Evolutionary conservation across 2,329 filamentous ascomycete genomes (phyloP).

Genomic region (Trichoderma harzianum): DNA sequence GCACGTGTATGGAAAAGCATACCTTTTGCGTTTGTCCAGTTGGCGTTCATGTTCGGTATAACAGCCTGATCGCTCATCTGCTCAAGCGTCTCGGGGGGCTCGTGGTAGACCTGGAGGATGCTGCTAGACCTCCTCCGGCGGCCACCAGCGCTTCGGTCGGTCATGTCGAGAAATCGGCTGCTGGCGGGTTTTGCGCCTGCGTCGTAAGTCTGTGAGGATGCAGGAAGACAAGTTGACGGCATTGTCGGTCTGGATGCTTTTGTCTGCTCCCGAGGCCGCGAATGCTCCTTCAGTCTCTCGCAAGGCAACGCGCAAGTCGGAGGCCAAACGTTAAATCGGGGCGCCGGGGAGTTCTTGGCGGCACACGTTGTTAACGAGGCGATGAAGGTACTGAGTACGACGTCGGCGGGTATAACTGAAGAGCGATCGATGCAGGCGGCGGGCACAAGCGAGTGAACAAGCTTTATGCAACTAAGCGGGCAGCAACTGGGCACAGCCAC

Average conservation of each 20-base stretch:
- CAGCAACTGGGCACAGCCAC: not conserved
- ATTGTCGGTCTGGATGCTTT: conserved; percentile 41
- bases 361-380: not conserved
- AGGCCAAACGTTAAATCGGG: conserved; percentile 14
- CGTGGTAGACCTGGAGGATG: conserved; percentile 87
- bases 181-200: conserved; percentile 68
- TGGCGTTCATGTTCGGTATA: conserved; percentile 91
- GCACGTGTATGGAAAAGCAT: conserved; percentile 25
- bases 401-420: not conserved
- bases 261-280: conserved; percentile 5
- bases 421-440: not conserved
- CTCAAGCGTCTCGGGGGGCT: conserved; percentile 93
- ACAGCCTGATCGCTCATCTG: conserved; percentile 96
- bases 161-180: conserved; percentile 59
- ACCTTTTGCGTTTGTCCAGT: conserved; percentile 99
- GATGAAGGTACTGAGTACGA: not conserved
- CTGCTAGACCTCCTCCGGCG: conserved; percentile 94
- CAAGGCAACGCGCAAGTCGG: conserved; percentile 12
- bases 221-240: conserved; percentile 90
- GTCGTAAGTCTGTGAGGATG: conserved; percentile 81
- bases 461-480: conserved; percentile 12
- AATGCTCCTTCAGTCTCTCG: conserved; percentile 12
- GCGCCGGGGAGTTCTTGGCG: not conserved
- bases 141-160: conserved; percentile 60
- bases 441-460: not conserved